Evolutionary conservation across 2,329 filamentous ascomycete genomes (phyloP), one percentile per base, ranked within the genome.

Genomic region (Fusarium sp.): DNA sequence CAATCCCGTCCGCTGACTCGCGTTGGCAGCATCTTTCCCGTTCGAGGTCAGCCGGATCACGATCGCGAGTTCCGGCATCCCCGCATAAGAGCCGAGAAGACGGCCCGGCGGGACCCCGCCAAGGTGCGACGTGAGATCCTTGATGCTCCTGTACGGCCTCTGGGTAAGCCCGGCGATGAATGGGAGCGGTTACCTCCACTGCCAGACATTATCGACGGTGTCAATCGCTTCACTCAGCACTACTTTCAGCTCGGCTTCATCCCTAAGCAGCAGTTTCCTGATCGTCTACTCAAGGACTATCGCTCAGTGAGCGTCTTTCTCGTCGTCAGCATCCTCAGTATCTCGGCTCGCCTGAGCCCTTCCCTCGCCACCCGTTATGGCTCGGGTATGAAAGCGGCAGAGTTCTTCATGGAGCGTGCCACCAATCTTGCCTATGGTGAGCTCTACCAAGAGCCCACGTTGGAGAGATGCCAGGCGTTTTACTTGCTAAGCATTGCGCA

Each of bases 241-340:
- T 89, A 86, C 73, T 87, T 88, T 67, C 86, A 89, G 74, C 82
- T 88, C 6, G 84, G 86, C 23, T 89, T 89, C 71, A 84, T 88
- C 33, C 84, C 83, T 5, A 87, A 86, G 75, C 79, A 83, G 23
- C 77, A 81, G 55, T 87, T 88, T 57, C 78, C 81, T 1, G 77
- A 81, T 23, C 79, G 80, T 6, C 77, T 89, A n/a, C 79, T 78
- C 38, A 80, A 80, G 4, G 81, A 86, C 58, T 79, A 80, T 27
- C 79, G 79, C 13, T 83, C 83, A n/a, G 79, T 86, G 68, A 86
- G 83, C 74, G 79, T 84, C 18, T 89, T 89, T 62, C 79, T 88
- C 23, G 78, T 88, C 18, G 78, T 87, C 10, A 81, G 83, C 63
- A 83, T 89, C 54, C 81, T 89, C 29, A 85, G 85, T 70, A 82